Base-by-base conservation (phyloP, 2,329 filamentous ascomycete species). In the Paecilomyces fulvus region DNA sequence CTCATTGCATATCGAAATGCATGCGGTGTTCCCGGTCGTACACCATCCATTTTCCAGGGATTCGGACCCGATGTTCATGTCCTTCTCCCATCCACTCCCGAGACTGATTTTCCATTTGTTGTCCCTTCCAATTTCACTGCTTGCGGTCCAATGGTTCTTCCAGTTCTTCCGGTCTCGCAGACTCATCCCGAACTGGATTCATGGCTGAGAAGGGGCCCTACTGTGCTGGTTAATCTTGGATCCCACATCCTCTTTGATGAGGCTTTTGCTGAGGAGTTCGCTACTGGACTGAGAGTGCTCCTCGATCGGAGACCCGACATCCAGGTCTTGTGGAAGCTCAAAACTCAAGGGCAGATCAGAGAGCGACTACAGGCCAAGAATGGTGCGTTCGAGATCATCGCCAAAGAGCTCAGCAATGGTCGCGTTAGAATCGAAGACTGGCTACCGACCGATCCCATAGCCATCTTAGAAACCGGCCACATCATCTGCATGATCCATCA, bases 191-290 rank as follows among this genome's bases (percentile, higher is more conserved):
- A 72, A 3, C 64, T 80, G 1, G 62, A 63, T 0, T 31, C 49
- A 2, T 80, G 77, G 78, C 64, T 80, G 0, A 55, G 59, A 0
- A 59, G 63, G 10, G 33, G 33, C 4, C 74, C 75, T 17, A 79
- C 76, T 0, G 61, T 80, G 0, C 70, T 77, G 17, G 65, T 80
- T 30, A 79, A 76, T 56, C 58, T 80, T 3, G 78, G 78, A 2
- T 73, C 75, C 0, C 63, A 68, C 7, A 58, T 67, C n/a, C 54
- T 48, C 1, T 61, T 68, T 28, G 57, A 57, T 0, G 60, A 66
- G 25, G 57, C 62, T 0, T 64, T 71, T 53, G 71, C 70, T 1
- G 30, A 64, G 2, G 71, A 77, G 56, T 66, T 80, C 48, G 73
- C 74, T 0, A 37, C 53, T 0, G 73, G 69, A 0, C 43, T 80